Evolutionary conservation across 371 early-diverging fungal genomes (phyloP).

Genomic region (Dinochytrium kinnereticum): DNA sequence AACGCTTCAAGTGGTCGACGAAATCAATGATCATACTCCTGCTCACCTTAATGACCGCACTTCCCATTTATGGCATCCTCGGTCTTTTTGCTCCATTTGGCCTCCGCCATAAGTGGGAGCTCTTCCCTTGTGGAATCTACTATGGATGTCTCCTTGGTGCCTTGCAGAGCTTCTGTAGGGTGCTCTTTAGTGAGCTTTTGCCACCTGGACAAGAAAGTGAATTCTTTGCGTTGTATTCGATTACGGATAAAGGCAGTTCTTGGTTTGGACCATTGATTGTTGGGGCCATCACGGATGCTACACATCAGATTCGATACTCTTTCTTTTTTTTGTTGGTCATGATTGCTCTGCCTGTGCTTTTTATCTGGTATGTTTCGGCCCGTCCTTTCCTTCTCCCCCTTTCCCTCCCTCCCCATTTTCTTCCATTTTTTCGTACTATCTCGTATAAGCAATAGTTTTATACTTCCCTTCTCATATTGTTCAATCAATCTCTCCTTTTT

Average conservation of each 20-base stretch:
- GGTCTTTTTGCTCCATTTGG: constrained; percentile 62
- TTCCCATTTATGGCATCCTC: constrained; percentile 62
- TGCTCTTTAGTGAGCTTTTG: constrained; percentile 39
- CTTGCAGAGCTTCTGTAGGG: constrained; percentile 47
- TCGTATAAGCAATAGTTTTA: too few relatives aligned
- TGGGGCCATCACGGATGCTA: constrained; percentile 33
- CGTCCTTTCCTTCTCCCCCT: too few relatives aligned
- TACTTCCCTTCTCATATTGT: too few relatives aligned
- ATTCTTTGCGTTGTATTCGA: constrained; percentile 40
- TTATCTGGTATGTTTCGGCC: constrained; percentile 10
- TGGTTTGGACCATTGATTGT: constrained; percentile 39
- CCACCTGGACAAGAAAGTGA: constrained; percentile 42
- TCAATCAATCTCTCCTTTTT: not conserved
- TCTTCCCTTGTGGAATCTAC: constrained; percentile 51
- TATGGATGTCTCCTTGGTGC: constrained; percentile 65
- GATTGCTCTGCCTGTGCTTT: constrained; percentile 20
- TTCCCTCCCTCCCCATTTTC: too few relatives aligned
- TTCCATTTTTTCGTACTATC: not conserved
- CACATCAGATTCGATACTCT: constrained; percentile 27
- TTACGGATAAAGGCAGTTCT: constrained; percentile 38
- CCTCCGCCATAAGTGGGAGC: constrained; percentile 50
- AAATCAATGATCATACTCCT: constrained; percentile 42
- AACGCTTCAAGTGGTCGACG: constrained; percentile 34
- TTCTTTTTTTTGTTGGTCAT: constrained; percentile 28
- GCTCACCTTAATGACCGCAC: constrained; percentile 28